These are phyloP conservation scores for Botrytis byssoidea DNA, from an alignment of 2,329 filamentous ascomycete genomes.

Conservation along the genomic window DNA sequence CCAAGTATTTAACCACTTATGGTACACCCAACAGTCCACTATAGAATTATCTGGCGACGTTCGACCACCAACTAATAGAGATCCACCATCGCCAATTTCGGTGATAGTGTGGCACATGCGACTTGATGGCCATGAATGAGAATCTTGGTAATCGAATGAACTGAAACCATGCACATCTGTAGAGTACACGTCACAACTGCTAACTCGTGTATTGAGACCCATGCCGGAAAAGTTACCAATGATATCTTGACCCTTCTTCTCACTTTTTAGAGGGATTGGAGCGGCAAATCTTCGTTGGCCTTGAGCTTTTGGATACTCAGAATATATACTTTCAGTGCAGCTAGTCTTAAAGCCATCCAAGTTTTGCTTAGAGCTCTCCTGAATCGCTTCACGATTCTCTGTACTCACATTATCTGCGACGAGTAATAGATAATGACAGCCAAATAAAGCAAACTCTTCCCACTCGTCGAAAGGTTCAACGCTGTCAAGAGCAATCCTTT, in stretches of 20 bases:
- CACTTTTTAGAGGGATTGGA: slow-evolving; percentile 44
- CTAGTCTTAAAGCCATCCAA: not conserved
- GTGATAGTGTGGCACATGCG: slow-evolving; percentile 78
- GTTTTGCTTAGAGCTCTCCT: not conserved
- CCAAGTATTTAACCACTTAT: slow-evolving; percentile 57
- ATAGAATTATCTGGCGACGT: slow-evolving; percentile 69
- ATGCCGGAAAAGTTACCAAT: slow-evolving; percentile 39
- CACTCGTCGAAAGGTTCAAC: slow-evolving; percentile 91
- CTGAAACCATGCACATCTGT: not conserved
- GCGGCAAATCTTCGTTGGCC: slow-evolving; percentile 62
- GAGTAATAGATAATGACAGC: slow-evolving; percentile 79
- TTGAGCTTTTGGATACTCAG: slow-evolving; percentile 42
- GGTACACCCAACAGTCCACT: slow-evolving; percentile 73
- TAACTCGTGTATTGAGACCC: slow-evolving; percentile 43
- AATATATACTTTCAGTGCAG: slow-evolving; percentile 37
- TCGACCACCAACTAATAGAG: slow-evolving; percentile 73
- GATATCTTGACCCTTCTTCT: slow-evolving; percentile 39
- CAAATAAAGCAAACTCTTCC: slow-evolving; percentile 89
- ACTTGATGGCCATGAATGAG: slow-evolving; percentile 42
- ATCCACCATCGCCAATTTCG: slow-evolving; percentile 55
- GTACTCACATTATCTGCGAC: slow-evolving; percentile 48
- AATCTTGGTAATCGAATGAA: not conserved
- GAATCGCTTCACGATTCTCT: not conserved
- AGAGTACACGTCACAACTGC: slow-evolving; percentile 49
- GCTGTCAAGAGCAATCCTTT: slow-evolving; percentile 62